Evolutionary conservation across 768 basidiomycete genomes (phyloP).

Genomic region (Daedaleopsis nitida): DNA sequence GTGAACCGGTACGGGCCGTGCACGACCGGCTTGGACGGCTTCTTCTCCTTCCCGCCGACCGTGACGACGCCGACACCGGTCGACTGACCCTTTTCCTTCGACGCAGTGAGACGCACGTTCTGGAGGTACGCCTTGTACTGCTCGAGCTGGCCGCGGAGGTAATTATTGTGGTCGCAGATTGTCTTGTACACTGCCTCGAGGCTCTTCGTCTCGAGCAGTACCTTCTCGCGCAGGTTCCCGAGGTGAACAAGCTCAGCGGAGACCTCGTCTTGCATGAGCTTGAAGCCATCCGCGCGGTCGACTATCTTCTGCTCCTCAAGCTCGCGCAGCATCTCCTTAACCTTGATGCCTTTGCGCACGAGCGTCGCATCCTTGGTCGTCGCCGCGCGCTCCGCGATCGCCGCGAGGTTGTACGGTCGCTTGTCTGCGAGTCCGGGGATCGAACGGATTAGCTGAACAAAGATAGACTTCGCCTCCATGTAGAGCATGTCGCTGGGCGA

Average conservation of each 20-base stretch:
- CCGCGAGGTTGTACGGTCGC: conserved; percentile 85
- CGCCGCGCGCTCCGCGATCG: conserved; percentile 91
- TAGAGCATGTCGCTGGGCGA: conserved; percentile 98
- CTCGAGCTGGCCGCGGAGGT: conserved; percentile 92
- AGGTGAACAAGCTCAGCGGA: conserved; percentile 93
- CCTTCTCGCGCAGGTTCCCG: conserved; percentile 96
- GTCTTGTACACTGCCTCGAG: conserved; percentile 99
- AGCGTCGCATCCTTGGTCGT: conserved; percentile 96
- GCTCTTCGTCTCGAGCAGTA: conserved; percentile 86
- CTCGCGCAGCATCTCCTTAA: conserved; percentile 98
- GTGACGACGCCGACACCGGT: conserved; percentile 93
- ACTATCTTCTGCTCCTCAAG: conserved; percentile 89
- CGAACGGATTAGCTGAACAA: conserved; percentile 96
- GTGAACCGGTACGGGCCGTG: conserved; percentile 97
- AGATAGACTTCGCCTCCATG: conserved; percentile 99
- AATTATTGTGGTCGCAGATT: conserved; percentile 98
- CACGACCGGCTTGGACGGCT: conserved; percentile 78
- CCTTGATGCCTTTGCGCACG: conserved; percentile 97
- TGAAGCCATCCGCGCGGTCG: conserved; percentile 80
- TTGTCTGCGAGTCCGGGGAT: conserved; percentile 83
- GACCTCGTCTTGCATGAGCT: conserved; percentile 97
- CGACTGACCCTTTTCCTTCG: conserved; percentile 85
- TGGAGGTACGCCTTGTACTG: conserved; percentile 99
- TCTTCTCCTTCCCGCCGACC: conserved; percentile 97
- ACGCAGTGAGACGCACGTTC: conserved; percentile 90